These are phyloP conservation scores for Sugiyamaella sp. DNA, from an alignment of 1,139 yeast species.

Conservation along the genomic window DNA sequence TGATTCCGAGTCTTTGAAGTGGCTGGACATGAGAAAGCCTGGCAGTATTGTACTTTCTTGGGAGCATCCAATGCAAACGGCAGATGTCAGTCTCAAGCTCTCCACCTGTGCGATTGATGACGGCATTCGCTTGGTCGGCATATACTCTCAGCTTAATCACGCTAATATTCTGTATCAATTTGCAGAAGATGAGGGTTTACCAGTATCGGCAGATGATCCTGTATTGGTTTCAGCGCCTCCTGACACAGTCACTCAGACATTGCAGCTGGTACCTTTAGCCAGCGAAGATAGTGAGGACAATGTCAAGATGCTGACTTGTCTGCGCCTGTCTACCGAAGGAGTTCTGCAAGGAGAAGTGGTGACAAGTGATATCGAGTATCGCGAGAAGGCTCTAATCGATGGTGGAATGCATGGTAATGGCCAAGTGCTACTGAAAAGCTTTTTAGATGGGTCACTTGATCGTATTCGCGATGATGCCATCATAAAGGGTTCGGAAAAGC, in stretches of 20 bases:
- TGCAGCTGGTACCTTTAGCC: slow-evolving; percentile 23
- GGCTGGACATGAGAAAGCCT: slow-evolving; percentile 36
- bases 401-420: too few species aligned
- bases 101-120: slow-evolving; percentile 38
- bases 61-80: slow-evolving; percentile 63
- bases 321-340: slow-evolving; percentile 31
- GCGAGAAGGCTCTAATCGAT: slow-evolving; percentile 11
- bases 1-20: slow-evolving; percentile 33
- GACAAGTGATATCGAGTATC: slow-evolving; percentile 16
- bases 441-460: too few species aligned
- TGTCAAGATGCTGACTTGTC: slow-evolving; percentile 14
- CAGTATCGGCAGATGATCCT: slow-evolving; percentile 51
- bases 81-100: slow-evolving; percentile 59
- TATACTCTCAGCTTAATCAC: slow-evolving; percentile 51
- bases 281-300: slow-evolving; percentile 9
- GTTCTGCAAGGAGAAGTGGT: slow-evolving; percentile 32
- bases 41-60: slow-evolving; percentile 57
- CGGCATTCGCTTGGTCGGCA: slow-evolving; percentile 41
- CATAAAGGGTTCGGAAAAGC: too few species aligned
- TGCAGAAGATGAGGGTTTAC: slow-evolving; percentile 46
- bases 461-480: too few species aligned
- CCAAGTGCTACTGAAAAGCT: too few species aligned
- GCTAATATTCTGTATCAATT: slow-evolving; percentile 51
- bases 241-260: slow-evolving; percentile 17
- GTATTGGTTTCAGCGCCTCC: slow-evolving; percentile 30